Evolutionary conservation across 768 basidiomycete genomes (phyloP).

Genomic region (Boletus eberwhitei): DNA sequence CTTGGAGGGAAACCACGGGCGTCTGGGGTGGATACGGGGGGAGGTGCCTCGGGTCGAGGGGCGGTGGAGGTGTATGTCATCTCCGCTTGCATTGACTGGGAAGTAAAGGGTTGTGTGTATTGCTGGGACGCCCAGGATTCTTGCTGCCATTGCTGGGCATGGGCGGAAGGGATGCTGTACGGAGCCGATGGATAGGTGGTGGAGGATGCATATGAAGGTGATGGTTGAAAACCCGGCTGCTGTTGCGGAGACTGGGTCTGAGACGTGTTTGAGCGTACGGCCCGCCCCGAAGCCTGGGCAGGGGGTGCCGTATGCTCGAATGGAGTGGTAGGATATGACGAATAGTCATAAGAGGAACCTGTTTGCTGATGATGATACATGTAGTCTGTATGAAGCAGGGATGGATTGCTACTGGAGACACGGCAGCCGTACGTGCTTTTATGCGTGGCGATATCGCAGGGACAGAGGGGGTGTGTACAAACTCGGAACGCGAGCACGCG

Average conservation of each 20-base stretch:
- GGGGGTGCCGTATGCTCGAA: constrained; percentile 25
- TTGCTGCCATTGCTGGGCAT: constrained; percentile 38
- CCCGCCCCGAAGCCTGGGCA: constrained; percentile 30
- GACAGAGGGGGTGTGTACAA: constrained; percentile 24
- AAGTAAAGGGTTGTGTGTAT: constrained; percentile 31
- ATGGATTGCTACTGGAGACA: constrained; percentile 28
- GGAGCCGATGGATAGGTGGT: constrained; percentile 29
- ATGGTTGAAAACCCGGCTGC: constrained; percentile 23
- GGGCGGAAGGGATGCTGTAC: constrained; percentile 28
- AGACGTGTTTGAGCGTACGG: constrained; percentile 29
- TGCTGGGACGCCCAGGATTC: constrained; percentile 40
- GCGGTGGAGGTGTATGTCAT: constrained; percentile 34
- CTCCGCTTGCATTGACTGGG: constrained; percentile 34
- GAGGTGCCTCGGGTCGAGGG: constrained; percentile 31
- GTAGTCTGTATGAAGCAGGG: constrained; percentile 51
- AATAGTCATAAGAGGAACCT: constrained; percentile 49
- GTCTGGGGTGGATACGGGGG: constrained; percentile 29
- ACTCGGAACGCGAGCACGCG: constrained; percentile 28
- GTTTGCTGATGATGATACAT: constrained; percentile 51
- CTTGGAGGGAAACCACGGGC: constrained; percentile 29
- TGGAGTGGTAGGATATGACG: constrained; percentile 36
- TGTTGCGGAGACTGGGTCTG: constrained; percentile 34
- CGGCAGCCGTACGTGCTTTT: constrained; percentile 27
- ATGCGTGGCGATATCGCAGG: constrained; percentile 30
- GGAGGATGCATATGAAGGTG: constrained; percentile 29